Conservation (phyloP, 805 yeast species). For the Candida tibetensis region DNA sequence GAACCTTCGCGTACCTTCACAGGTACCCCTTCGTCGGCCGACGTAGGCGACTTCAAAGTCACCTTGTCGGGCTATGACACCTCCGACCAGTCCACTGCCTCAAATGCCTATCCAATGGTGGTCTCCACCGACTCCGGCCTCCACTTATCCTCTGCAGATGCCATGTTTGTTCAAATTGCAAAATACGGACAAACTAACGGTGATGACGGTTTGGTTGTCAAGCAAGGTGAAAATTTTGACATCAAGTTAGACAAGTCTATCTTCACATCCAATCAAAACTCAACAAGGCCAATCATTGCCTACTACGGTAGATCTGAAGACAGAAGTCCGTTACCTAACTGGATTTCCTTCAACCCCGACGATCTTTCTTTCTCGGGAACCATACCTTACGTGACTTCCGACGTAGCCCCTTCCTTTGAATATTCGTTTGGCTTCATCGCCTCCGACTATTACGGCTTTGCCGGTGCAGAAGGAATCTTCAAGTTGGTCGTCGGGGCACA, state of each 20-base stretch:
- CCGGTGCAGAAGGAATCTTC: slow-evolving; percentile 70
- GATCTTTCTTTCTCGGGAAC: slow-evolving; percentile 75
- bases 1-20: slow-evolving; percentile 52
- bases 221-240: slow-evolving; percentile 65
- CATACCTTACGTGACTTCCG: slow-evolving; percentile 82
- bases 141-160: slow-evolving; percentile 38
- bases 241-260: slow-evolving; percentile 61
- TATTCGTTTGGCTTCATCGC: slow-evolving; percentile 75
- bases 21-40: slow-evolving; percentile 64
- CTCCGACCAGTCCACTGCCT: slow-evolving; percentile 42
- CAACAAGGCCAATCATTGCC: slow-evolving; percentile 51
- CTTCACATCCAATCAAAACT: slow-evolving; percentile 46
- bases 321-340: slow-evolving; percentile 85
- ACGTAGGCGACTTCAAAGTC: slow-evolving; percentile 39
- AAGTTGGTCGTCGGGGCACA: slow-evolving; percentile 85
- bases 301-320: slow-evolving; percentile 81
- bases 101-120: slow-evolving; percentile 54
- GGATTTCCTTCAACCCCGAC: slow-evolving; percentile 71
- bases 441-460: slow-evolving; percentile 69
- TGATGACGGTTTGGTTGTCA: slow-evolving; percentile 64
- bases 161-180: slow-evolving; percentile 52
- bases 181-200: slow-evolving; percentile 77
- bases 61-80: slow-evolving; percentile 66
- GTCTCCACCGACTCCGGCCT: slow-evolving; percentile 61
- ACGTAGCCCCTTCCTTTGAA: slow-evolving; percentile 79